These are phyloP conservation scores for Rhypophila decipiens DNA, from an alignment of 495 filamentous ascomycete species.

Conservation along the genomic window DNA sequence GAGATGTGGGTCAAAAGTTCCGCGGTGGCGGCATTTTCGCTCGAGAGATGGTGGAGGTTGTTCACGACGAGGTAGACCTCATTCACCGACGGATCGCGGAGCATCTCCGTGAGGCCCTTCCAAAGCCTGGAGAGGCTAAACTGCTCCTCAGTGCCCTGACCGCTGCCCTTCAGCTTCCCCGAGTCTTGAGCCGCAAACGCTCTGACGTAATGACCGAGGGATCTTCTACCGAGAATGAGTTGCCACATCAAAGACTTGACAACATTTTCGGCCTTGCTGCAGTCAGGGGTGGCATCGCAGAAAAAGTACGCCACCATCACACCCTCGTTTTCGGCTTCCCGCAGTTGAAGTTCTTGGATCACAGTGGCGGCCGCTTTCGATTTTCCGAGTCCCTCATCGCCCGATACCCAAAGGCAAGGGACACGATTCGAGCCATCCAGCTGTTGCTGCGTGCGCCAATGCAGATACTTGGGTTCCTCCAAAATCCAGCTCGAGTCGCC, in stretches of 20 bases:
- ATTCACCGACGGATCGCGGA: constrained; percentile 3
- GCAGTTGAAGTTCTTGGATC: constrained; percentile 1
- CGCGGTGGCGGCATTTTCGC: neutral
- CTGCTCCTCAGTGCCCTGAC: constrained; percentile 3
- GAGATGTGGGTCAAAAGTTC: constrained; percentile 3
- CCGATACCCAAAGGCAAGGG: constrained; percentile 8
- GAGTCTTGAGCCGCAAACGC: constrained; percentile 6
- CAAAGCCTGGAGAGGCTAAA: constrained; percentile 8
- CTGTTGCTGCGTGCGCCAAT: constrained; percentile 1
- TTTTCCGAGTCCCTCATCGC: constrained; percentile 8
- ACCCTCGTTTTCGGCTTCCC: neutral
- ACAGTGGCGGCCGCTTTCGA: constrained; percentile 8
- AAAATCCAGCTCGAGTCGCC: constrained; percentile 11
- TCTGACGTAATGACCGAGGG: constrained; percentile 9
- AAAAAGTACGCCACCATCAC: constrained; percentile 10
- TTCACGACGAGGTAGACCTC: constrained; percentile 11
- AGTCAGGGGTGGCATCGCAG: constrained; percentile 4
- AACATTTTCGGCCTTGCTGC: constrained; percentile 5
- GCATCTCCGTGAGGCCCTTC: constrained; percentile 10
- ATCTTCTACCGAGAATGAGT: constrained; percentile 6
- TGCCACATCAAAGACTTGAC: constrained; percentile 11
- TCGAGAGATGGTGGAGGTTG: constrained; percentile 7
- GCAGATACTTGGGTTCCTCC: constrained; percentile 2
- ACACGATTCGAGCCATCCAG: neutral
- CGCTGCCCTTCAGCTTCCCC: too few species aligned